Base-by-base conservation (phyloP, 1,284 basidiomycete species). In the Naganishia sp. region DNA sequence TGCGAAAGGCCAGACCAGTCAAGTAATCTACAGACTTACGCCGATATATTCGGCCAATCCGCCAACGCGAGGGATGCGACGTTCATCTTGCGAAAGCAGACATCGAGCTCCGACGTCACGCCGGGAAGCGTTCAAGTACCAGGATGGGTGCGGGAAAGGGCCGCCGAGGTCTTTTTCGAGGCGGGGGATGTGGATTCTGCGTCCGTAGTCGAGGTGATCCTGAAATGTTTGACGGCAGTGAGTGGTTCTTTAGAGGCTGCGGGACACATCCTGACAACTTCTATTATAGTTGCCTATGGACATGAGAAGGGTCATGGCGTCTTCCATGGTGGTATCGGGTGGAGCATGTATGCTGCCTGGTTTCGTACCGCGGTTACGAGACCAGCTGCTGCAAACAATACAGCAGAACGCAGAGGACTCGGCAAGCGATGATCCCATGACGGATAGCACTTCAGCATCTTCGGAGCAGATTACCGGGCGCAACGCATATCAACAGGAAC, bases 61-160 rank as follows among this genome's bases (percentile, higher is more conserved):
- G 41, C 47, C 25, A 32, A 42, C 35, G 39, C 58, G 6, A 51
- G 42, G 18, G 47, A 61, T 42, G 58, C 58, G 35, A 61, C 58
- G 17, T 61, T 61, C 32, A 42, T 25, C 7, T 7, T 61, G 21
- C 32, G 45, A 56, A 54, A 0, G 57, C 70, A 11, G 45, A 66
- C 15, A 71, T 70, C 58, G 69, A 71, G 46, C 53, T 43, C 11
- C 51, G 39, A 23, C 66, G 63, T 31, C 18, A 21, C 32, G 18
- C 21, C 17, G 18, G 63, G 46, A 47, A 6, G 25, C 28, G 21
- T 55, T 9, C 31, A n/a, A 23, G 86, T 99, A 47, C 95, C 95
- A 0, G 94, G 94, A 0, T 99, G 96, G 95, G 83, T 98, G 28
- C 82, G 95, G 43, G 94, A 97, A 75, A 84, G 94, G 9, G 90